phyloP scores from a whole-genome alignment of 805 yeast species.

The Hanseniaspora meyeri region DNA sequence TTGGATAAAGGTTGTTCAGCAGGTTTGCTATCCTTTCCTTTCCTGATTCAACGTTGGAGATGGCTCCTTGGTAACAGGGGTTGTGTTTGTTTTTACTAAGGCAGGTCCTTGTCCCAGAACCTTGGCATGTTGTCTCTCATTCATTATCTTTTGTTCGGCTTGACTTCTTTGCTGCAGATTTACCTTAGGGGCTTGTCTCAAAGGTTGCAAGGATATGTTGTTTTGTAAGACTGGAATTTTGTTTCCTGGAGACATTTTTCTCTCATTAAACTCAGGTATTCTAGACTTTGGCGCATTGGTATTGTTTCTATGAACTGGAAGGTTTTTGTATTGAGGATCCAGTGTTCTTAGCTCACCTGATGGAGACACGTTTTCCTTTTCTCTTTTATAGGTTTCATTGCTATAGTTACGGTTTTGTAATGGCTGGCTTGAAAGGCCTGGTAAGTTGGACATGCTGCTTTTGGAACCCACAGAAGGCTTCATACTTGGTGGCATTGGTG shows the following conservation, averaged over 20 bases:
- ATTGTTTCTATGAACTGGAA: constrained; percentile 1
- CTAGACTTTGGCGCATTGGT: constrained; percentile 12
- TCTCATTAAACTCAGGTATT: constrained; percentile 3
- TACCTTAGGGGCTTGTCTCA: constrained; percentile 14
- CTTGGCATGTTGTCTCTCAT: neutral
- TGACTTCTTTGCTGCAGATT: constrained; percentile 14
- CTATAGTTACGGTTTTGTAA: constrained; percentile 1
- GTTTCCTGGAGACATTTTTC: neutral
- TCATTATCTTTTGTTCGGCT: neutral
- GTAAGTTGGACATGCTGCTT: constrained; percentile 1
- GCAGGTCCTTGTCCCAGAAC: neutral
- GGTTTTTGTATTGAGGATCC: constrained; percentile 13
- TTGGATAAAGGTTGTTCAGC: neutral
- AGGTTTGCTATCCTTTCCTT: neutral
- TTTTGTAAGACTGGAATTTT: neutral
- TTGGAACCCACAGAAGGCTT: neutral
- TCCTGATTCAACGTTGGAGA: neutral
- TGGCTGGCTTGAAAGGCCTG: neutral
- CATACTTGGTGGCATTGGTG: constrained; percentile 41
- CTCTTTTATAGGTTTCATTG: neutral
- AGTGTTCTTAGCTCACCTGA: constrained; percentile 16
- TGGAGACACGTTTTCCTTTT: constrained; percentile 21
- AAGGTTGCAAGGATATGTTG: constrained; percentile 11
- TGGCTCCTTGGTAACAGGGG: constrained; percentile 20
- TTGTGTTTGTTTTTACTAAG: constrained; percentile 16